phyloP scores from a whole-genome alignment of 768 basidiomycete genomes.

The Rhizopogon sp. region DNA sequence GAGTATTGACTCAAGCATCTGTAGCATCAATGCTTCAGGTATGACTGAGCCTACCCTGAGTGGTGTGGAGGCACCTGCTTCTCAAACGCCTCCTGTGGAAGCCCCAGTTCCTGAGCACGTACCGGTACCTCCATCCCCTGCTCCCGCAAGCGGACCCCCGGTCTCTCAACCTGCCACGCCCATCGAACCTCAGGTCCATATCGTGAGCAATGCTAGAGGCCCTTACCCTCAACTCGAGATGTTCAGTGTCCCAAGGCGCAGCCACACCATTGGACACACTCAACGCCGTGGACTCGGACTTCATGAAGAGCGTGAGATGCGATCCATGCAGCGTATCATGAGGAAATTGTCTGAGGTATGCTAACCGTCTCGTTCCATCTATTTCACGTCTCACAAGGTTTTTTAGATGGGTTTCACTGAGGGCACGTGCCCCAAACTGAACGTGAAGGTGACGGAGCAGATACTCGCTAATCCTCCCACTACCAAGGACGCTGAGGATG shows the following conservation, averaged over 20 bases:
- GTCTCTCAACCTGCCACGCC: conserved; percentile 6
- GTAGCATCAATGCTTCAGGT: conserved; percentile 18
- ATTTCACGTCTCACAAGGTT: conserved; percentile 5
- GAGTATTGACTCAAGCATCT: conserved; percentile 1
- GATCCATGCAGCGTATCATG: conserved; percentile 46
- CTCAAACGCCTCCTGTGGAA: background rate
- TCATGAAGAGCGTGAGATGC: conserved; percentile 22
- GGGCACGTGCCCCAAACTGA: conserved; percentile 47
- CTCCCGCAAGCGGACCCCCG: conserved; percentile 11
- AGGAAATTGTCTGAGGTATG: conserved; percentile 53
- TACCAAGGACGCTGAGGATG: conserved; percentile 56
- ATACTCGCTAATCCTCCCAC: conserved; percentile 36
- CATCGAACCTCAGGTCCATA: conserved; percentile 28
- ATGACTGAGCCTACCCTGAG: conserved; percentile 2
- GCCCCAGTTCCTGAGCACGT: conserved; percentile 7
- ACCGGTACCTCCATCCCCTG: conserved; percentile 3
- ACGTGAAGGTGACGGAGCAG: conserved; percentile 44
- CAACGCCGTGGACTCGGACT: conserved; percentile 13
- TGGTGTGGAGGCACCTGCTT: background rate
- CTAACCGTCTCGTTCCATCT: conserved; percentile 29
- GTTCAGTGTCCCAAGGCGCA: conserved; percentile 47
- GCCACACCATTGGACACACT: conserved; percentile 26
- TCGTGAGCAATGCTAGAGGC: conserved; percentile 60
- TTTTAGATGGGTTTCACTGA: conserved; percentile 73
- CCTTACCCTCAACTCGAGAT: conserved; percentile 61